These are phyloP conservation scores for Rhizophlyctis rosea DNA, from an alignment of 192 early-diverging fungal species.

Conservation along the genomic window DNA sequence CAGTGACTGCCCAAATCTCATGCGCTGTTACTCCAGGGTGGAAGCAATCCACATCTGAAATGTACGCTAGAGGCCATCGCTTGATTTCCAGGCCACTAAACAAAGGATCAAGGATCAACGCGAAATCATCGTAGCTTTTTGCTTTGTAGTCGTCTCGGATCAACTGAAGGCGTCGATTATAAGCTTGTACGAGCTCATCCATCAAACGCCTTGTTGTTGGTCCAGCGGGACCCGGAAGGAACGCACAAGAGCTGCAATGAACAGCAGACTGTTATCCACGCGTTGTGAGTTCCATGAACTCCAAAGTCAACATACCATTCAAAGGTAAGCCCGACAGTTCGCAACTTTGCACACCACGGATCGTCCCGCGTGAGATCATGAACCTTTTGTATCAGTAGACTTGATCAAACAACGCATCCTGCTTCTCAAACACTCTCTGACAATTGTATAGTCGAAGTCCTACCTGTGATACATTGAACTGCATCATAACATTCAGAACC, in stretches of 20 bases:
- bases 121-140: conserved; percentile 35
- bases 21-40: conserved; percentile 38
- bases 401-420: too few relatives aligned
- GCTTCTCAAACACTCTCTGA: too few relatives aligned
- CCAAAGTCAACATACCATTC: conserved; percentile 18
- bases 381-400: conserved; percentile 30
- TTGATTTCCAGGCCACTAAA: conserved; percentile 28
- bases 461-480: conserved; percentile 34
- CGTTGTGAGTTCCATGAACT: neutral
- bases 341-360: conserved; percentile 22
- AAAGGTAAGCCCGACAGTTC: conserved; percentile 25
- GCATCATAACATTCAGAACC: conserved; percentile 44
- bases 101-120: conserved; percentile 46
- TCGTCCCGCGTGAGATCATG: conserved; percentile 31
- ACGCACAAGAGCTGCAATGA: conserved; percentile 21
- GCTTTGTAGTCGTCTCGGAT: conserved; percentile 34
- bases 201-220: conserved; percentile 36
- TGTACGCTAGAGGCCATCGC: conserved; percentile 36
- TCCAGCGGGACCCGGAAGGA: conserved; percentile 30
- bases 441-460: conserved; percentile 3
- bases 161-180: conserved; percentile 41
- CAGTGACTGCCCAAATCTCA: neutral
- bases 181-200: conserved; percentile 36
- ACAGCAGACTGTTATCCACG: too few relatives aligned
- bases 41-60: conserved; percentile 60